Base-by-base conservation (phyloP, 2,329 filamentous ascomycete genomes). In the Hypomyces perniciosus region DNA sequence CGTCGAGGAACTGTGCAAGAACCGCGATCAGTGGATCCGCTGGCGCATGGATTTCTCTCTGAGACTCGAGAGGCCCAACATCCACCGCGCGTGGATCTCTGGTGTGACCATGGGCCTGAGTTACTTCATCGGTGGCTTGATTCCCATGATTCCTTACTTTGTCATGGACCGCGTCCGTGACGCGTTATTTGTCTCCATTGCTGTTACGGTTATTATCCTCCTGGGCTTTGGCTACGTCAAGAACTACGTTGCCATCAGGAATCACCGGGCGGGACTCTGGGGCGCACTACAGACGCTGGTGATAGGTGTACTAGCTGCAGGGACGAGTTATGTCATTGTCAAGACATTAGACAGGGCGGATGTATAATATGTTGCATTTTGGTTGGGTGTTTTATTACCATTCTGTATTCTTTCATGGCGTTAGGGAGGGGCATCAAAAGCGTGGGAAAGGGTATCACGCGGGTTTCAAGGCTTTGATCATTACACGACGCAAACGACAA, bases 101-200 rank as follows among this genome's bases (percentile, higher is more conserved):
- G 85, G 83, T 2, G 56, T 83, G 28, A 87, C 82, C 7, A 85
- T 89, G 59, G 81, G 84, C 0, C 60, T 82, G 12, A 83, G 83
- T 34, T 89, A 89, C 64, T 83, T 88, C 47, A 65, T 88, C 26
- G 85, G 85, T 20, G 85, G 85, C 0, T 72, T 88, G 48, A 77
- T 88, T n/a, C 85, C 85, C 10, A 75, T 88, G 59, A 67, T 86
- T 39, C 85, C 85, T 0, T 89, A 89, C 68, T 83, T 88, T 56
- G 72, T 85, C 56, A 71, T 79, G 63, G 52, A 58, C 10, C 63
- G 65, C 26, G 70, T 78, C 6, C 62, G 65, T 27, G 60, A 71
- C n/a, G 77, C 76, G 0, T 68, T 90, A 46, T 73, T 77, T 34
- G 77, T 80, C 53, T 84, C 80, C 27, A 73, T 85, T 28, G 73